Conservation (phyloP, 768 basidiomycete genomes). For the Symmetrospora coprosmae region DNA sequence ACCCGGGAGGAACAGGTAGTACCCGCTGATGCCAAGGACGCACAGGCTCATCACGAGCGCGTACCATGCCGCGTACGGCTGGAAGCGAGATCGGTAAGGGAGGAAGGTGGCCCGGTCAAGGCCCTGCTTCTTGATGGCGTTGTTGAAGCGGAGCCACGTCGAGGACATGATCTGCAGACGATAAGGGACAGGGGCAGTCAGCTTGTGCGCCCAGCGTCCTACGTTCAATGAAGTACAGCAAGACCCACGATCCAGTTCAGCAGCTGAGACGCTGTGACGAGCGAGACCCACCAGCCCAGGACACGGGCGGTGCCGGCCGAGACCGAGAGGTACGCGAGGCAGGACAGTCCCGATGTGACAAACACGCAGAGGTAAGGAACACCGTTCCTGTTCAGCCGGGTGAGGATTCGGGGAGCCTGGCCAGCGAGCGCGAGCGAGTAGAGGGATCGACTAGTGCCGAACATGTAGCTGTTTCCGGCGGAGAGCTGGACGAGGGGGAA, state of each 20-base stretch:
- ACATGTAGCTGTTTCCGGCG: slow-evolving; percentile 34
- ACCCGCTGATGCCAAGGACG: slow-evolving; percentile 13
- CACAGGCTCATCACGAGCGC: slow-evolving; percentile 10
- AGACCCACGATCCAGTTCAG: slow-evolving; percentile 28
- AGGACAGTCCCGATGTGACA: slow-evolving; percentile 25
- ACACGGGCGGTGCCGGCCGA: slow-evolving; percentile 33
- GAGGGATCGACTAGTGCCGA: slow-evolving; percentile 32
- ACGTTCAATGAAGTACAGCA: background rate
- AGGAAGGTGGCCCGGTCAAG: slow-evolving; percentile 21
- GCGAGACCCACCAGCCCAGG: slow-evolving; percentile 31
- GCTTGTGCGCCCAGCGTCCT: background rate
- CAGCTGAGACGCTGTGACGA: slow-evolving; percentile 31
- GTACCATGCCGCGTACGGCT: slow-evolving; percentile 23
- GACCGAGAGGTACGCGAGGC: slow-evolving; percentile 30
- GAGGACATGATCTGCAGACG: slow-evolving; percentile 12
- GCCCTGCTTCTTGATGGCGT: slow-evolving; percentile 30
- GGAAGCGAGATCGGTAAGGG: slow-evolving; percentile 17
- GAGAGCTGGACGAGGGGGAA: slow-evolving; percentile 29
- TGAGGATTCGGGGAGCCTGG: slow-evolving; percentile 34
- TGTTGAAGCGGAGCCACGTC: slow-evolving; percentile 31
- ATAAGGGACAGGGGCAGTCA: background rate
- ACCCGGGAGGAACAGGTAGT: slow-evolving; percentile 12
- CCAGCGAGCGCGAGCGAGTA: slow-evolving; percentile 35
- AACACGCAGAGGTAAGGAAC: slow-evolving; percentile 34
- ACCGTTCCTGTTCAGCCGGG: slow-evolving; percentile 31